Evolutionary conservation across 2,329 filamentous ascomycete species (phyloP), one percentile per base, ranked within the genome.

Genomic region (Neurospora crassa): DNA sequence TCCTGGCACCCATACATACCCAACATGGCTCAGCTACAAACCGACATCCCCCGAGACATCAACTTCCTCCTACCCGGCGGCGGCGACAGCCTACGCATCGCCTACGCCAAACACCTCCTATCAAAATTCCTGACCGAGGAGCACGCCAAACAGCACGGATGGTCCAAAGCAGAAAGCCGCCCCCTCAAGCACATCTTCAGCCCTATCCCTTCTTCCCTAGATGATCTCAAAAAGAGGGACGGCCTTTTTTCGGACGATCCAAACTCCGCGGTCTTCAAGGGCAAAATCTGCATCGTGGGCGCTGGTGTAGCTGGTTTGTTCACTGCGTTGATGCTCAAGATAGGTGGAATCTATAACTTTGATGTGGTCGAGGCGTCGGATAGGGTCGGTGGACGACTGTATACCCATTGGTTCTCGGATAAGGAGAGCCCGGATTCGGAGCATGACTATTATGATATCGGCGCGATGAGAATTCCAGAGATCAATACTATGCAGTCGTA

Each of bases 391-490:
- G 81, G 81, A 5, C 75, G 81, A 14, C 45, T 80, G 5, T 81
- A 76, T 67, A 81, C 81, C 0, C 75, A 81, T 70, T 45, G 76
- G 14, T 82, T 82, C 69, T 75, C 70, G 67, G 68, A 77, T 1
- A 63, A 8, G 29, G 6, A 63, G 29, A 45, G 70, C 5, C 42
- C 41, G 8, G 20, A 63, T 24, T 70, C 45, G 45, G 45, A 47
- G 11, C 79, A 81, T 68, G 77, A 82, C 72, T 83, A 83, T 72
- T 82, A 82, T 69, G 81, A 83, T 72, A 74, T 83, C 42, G 81
- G 81, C 0, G 81, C 81, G 5, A 83, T 83, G 81, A 74, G 81
- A 18, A 81, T 78, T 70, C 81, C 81, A 0, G 45, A 80, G 5
- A 81, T 77, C 40, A 63, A 72, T 5, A 74, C 75, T 68, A 81